phyloP scores from a whole-genome alignment of 208 protist genomes.

The Wallacemonas rigidus region DNA sequence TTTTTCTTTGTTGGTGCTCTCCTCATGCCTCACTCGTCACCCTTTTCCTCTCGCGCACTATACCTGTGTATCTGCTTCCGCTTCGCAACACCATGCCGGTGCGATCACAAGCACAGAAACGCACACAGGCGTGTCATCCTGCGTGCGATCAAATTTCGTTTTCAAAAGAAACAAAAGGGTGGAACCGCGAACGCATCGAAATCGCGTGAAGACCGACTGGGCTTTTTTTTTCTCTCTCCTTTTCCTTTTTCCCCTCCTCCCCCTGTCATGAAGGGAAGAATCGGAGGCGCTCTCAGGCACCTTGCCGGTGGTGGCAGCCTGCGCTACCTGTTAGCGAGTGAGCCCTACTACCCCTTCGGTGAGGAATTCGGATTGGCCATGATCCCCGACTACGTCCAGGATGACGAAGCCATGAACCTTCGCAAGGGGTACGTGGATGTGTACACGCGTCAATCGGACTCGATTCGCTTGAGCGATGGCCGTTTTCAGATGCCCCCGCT shows the following conservation, averaged over 20 bases:
- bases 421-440: constrained; percentile 83
- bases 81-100: no score
- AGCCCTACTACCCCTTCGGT: constrained; percentile 85
- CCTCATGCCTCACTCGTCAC: neutral
- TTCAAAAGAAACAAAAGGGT: no score
- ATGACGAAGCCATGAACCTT: constrained; percentile 62
- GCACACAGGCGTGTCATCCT: no score
- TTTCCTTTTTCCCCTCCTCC: neutral
- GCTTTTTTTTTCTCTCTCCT: neutral
- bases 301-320: constrained; percentile 68
- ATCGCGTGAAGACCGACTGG: no score
- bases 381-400: constrained; percentile 79
- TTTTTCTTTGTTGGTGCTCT: neutral
- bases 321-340: constrained; percentile 68
- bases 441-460: constrained; percentile 77
- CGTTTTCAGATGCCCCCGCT: constrained; percentile 88
- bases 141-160: no score
- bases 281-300: constrained; percentile 51
- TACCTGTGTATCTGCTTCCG: no score
- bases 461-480: constrained; percentile 80
- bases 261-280: constrained; percentile 30
- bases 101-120: no score
- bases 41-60: constrained; percentile 6
- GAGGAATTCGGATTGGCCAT: constrained; percentile 87
- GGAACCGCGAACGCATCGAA: no score